Evolutionary conservation across 2,329 filamentous ascomycete genomes (phyloP), one percentile per base, ranked within the genome.

Genomic region (Rhynchosporium agropyri): DNA sequence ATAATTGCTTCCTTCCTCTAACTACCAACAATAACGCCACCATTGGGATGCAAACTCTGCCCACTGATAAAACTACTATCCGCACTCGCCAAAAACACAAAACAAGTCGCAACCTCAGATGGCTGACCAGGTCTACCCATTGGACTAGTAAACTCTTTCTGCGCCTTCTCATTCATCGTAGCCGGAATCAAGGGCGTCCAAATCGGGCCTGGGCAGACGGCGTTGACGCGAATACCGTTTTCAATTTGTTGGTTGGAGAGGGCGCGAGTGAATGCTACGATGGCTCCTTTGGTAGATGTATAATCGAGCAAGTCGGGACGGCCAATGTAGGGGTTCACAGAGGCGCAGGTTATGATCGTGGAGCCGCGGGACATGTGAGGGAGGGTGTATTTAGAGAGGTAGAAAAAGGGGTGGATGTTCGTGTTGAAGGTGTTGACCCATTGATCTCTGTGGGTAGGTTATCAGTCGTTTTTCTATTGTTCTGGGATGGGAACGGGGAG

Each of bases 321-420:
- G 45, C 91, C 91, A 63, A 92, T 84, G 77, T 94, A 95, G 31
- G 88, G 89, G 74, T 94, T 94, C 74, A 95, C 88, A 38, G 89
- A 92, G 50, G 90, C 87, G 74, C 91, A 92, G 79, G 94, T 95
- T 82, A 96, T 92, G 74, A 96, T 92, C 31, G 85, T 87, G 61
- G 85, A 83, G 42, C 91, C 91, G n/a, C 76, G 75, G 72, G 85
- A 84, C 86, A 95, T 89, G 76, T 93, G 88, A 0, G 86, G 86
- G 10, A 95, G 80, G 12, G 83, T 77, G 72, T 93, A 91, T 75
- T 95, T 95, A 64, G 90, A 83, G 42, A 94, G 80, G 78, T 87
- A 94, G 80, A 92, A 95, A 79, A 86, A 89, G 3, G 89, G 84
- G 76, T 94, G 89, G 71, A 95, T 92, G 78, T 95, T 96, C 54